Conservation (phyloP, 2,329 filamentous ascomycete species). For the Botrytis byssoidea region DNA sequence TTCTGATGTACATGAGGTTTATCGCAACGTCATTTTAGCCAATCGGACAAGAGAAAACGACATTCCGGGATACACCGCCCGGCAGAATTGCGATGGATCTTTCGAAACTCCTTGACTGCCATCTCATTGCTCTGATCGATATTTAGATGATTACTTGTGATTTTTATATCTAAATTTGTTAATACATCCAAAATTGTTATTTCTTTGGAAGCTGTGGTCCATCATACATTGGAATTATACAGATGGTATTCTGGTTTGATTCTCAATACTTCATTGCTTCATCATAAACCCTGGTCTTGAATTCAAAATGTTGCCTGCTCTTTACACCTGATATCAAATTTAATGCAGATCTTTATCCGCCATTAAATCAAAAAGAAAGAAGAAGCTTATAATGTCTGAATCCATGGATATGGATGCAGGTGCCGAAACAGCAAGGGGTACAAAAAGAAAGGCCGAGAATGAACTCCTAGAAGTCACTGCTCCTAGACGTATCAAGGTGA, state of each 20-base stretch:
- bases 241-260: not conserved
- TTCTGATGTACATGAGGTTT: not conserved
- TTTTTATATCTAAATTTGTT: not conserved
- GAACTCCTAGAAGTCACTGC: slow-evolving; percentile 40
- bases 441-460: slow-evolving; percentile 52
- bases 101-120: not conserved
- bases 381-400: slow-evolving; percentile 32
- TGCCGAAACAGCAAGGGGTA: slow-evolving; percentile 34
- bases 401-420: slow-evolving; percentile 45
- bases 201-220: not conserved
- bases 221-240: not conserved
- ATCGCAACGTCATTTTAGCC: not conserved
- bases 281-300: slow-evolving; percentile 1
- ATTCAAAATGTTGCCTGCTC: slow-evolving; percentile 3
- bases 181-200: not conserved
- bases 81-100: slow-evolving; percentile 8
- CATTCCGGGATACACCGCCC: not conserved
- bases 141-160: not conserved
- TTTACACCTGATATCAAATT: not conserved
- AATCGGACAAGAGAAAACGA: not conserved
- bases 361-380: not conserved
- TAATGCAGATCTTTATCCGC: not conserved
- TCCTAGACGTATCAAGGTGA: slow-evolving; percentile 50
- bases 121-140: not conserved
- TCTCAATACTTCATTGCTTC: not conserved